These are phyloP conservation scores for Didymella exigua DNA, from an alignment of 2,329 filamentous ascomycete genomes.

Conservation along the genomic window DNA sequence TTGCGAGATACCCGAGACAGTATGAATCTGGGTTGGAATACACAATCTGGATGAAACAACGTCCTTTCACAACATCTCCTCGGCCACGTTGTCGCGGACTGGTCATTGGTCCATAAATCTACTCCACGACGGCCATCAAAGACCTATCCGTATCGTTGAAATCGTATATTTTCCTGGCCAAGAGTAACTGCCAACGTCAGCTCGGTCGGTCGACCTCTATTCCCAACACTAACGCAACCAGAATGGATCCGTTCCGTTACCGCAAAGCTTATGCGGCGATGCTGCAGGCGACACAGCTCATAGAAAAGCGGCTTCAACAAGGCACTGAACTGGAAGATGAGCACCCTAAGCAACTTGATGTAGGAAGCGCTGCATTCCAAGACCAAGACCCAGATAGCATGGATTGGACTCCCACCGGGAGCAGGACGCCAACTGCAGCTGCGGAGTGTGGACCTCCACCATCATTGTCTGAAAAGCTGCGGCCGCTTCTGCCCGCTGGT, in stretches of 20 bases:
- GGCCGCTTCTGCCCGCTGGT: constrained; percentile 36
- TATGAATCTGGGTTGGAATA: constrained; percentile 7
- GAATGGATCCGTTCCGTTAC: constrained; percentile 47
- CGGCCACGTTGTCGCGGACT: constrained; percentile 9
- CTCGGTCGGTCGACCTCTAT: background rate
- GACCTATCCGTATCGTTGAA: background rate
- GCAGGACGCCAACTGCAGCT: constrained; percentile 35
- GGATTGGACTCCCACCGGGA: constrained; percentile 47
- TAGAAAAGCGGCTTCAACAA: constrained; percentile 40
- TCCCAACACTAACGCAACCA: constrained; percentile 26
- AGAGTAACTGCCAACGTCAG: constrained; percentile 3
- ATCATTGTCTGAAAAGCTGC: constrained; percentile 38
- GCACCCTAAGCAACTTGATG: constrained; percentile 9
- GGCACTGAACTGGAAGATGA: constrained; percentile 19
- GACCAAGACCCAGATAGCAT: constrained; percentile 46
- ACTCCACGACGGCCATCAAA: background rate
- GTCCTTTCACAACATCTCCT: background rate
- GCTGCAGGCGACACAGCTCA: constrained; percentile 43
- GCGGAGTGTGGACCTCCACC: constrained; percentile 39
- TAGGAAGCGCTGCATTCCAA: constrained; percentile 22
- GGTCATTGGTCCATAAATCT: constrained; percentile 11
- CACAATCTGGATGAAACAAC: constrained; percentile 2
- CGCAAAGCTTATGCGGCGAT: constrained; percentile 47
- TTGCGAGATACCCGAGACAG: constrained; percentile 15
- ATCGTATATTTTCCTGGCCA: background rate